A percentile compares a stretch with the other conserved stretches of the same genome.
phyloP scores from a whole-genome alignment of 2,329 filamentous ascomycete species.

The Aspergillus texensis region DNA sequence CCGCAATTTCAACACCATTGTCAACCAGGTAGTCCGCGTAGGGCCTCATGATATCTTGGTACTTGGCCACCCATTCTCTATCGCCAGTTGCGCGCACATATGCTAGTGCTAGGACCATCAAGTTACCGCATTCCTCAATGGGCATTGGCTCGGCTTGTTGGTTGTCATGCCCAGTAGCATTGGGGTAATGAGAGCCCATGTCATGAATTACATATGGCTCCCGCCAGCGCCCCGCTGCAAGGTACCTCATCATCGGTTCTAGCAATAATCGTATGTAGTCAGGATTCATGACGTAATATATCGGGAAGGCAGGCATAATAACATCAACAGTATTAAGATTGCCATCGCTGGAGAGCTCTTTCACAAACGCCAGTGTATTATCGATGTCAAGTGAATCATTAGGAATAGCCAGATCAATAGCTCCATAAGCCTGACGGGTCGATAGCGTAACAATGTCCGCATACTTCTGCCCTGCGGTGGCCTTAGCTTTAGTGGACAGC shows the following conservation, averaged over 20 bases:
- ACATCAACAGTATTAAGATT: slow-evolving; percentile 50
- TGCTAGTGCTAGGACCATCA: slow-evolving; percentile 42
- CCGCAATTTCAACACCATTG: slow-evolving; percentile 42
- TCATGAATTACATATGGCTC: slow-evolving; percentile 46
- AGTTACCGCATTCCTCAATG: slow-evolving; percentile 45
- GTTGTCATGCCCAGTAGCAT: slow-evolving; percentile 44
- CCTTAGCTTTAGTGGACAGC: slow-evolving; percentile 30
- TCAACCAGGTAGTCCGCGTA: slow-evolving; percentile 48
- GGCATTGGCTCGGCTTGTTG: slow-evolving; percentile 46
- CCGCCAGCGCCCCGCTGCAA: slow-evolving; percentile 43
- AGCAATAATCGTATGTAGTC: slow-evolving; percentile 48
- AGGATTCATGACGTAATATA: slow-evolving; percentile 47
- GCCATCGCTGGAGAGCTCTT: slow-evolving; percentile 48
- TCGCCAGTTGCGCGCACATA: slow-evolving; percentile 45
- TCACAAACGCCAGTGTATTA: slow-evolving; percentile 43
- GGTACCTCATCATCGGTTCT: slow-evolving; percentile 48
- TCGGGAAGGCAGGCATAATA: slow-evolving; percentile 47
- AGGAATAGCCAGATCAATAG: slow-evolving; percentile 44
- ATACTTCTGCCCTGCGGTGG: slow-evolving; percentile 42
- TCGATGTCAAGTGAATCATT: slow-evolving; percentile 34
- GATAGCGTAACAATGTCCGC: slow-evolving; percentile 46
- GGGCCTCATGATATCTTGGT: slow-evolving; percentile 36
- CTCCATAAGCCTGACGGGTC: slow-evolving; percentile 46
- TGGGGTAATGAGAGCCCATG: slow-evolving; percentile 45
- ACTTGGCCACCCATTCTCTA: slow-evolving; percentile 37